Percentiles rank a stretch among this genome's conserved stretches.
Conservation (phyloP, 129 eudicot genomes). For the Flaveria ramosissima region DNA sequence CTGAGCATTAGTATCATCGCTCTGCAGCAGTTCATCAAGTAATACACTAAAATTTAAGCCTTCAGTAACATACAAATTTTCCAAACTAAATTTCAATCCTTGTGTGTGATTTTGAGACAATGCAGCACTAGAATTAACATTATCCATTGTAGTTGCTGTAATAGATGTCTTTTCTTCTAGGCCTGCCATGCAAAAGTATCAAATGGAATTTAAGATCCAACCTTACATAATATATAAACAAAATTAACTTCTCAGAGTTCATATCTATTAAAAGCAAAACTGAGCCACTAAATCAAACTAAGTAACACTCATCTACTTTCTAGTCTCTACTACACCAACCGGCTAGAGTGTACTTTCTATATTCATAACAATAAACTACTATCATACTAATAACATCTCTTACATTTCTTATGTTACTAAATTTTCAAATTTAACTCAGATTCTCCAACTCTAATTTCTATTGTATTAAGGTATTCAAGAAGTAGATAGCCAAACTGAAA, state of each 20-base stretch:
- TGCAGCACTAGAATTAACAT: conserved; percentile 49
- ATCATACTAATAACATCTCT: neutral
- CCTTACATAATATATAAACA: neutral
- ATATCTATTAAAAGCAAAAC: too few relatives aligned
- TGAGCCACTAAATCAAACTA: neutral
- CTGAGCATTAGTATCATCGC: conserved; percentile 45
- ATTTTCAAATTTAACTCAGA: neutral
- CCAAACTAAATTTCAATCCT: conserved; percentile 52
- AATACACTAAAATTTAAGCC: conserved; percentile 49
- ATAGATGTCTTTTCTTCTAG: conserved; percentile 54
- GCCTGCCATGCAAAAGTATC: conserved; percentile 44
- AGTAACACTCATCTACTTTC: neutral
- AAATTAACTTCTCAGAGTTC: neutral
- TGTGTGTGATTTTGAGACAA: conserved; percentile 43
- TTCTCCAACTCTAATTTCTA: neutral
- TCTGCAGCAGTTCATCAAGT: conserved; percentile 53
- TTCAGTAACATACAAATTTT: conserved; percentile 51
- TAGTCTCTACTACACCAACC: neutral
- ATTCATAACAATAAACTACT: neutral
- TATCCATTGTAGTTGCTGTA: conserved; percentile 38
- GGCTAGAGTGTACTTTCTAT: neutral
- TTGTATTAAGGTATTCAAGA: neutral
- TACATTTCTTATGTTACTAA: neutral
- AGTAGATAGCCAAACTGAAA: neutral
- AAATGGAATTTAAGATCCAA: conserved; percentile 13